A percentile compares a stretch with the other conserved stretches of the same genome.
Evolutionary conservation across 139 green algal genomes (phyloP).

Genomic region (Chlamydomonas applanata): DNA sequence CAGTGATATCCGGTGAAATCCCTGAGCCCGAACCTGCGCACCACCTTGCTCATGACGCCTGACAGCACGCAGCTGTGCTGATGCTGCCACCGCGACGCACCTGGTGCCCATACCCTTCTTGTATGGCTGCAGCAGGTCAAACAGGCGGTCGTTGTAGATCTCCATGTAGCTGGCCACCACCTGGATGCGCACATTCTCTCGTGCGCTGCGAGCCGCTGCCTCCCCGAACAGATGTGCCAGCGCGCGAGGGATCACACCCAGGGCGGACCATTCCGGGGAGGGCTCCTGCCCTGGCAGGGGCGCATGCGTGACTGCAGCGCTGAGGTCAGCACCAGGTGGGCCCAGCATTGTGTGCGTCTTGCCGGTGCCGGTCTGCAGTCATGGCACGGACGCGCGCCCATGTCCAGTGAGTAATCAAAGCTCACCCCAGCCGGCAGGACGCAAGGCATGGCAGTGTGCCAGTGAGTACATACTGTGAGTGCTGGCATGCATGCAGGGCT

Average conservation of each 20-base stretch:
- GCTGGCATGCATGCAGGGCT: no score
- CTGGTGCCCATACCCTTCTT: constrained; percentile 39
- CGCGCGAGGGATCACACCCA: constrained; percentile 60
- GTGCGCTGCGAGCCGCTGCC: background rate
- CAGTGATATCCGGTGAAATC: no score
- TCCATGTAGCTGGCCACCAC: constrained; percentile 62
- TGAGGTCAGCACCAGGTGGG: constrained; percentile 23
- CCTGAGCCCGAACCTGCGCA: no score
- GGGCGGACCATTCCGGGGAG: background rate
- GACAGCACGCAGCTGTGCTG: no score
- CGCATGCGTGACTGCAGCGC: background rate
- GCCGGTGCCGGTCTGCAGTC: constrained; percentile 54
- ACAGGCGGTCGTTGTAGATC: constrained; percentile 75
- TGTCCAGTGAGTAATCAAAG: no score
- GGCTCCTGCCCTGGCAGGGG: background rate
- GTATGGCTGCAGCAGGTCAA: constrained; percentile 74
- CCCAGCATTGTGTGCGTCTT: constrained; percentile 70
- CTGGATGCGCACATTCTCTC: background rate
- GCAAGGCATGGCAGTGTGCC: no score
- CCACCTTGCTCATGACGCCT: no score
- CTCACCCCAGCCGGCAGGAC: no score
- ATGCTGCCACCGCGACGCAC: no score
- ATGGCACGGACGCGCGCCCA: background rate
- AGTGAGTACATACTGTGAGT: no score
- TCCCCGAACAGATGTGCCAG: constrained; percentile 52